phyloP scores from a whole-genome alignment of 306 rosid species.

The Comarum palustre region DNA sequence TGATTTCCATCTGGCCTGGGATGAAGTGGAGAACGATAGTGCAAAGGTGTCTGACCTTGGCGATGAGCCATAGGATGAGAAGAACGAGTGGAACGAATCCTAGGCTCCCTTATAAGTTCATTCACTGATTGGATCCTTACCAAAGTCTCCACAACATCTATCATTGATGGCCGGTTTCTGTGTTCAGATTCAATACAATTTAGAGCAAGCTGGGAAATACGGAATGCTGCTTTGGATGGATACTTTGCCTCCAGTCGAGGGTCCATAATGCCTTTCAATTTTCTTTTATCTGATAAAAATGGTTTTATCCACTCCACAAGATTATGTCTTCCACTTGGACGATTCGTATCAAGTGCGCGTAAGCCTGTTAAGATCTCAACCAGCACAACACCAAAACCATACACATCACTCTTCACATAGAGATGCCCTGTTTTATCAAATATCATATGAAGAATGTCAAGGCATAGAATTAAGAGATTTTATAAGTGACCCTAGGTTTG shows the following conservation, averaged over 20 bases:
- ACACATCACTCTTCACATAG: conserved; percentile 84
- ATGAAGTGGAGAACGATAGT: conserved; percentile 61
- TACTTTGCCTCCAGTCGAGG: conserved; percentile 54
- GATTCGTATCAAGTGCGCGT: conserved; percentile 67
- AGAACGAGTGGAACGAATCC: conserved; percentile 33
- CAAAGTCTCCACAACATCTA: conserved; percentile 63
- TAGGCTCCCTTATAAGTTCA: conserved; percentile 46
- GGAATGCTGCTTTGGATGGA: conserved; percentile 79
- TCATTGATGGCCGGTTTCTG: conserved; percentile 81
- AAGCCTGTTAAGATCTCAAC: conserved; percentile 74
- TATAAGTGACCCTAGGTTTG: neutral
- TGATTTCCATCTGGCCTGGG: conserved; percentile 25
- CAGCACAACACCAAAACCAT: conserved; percentile 90
- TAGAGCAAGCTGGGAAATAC: conserved; percentile 64
- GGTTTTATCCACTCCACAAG: conserved; percentile 85
- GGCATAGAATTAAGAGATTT: neutral
- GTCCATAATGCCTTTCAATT: conserved; percentile 73
- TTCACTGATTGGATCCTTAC: conserved; percentile 54
- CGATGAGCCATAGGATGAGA: conserved; percentile 34
- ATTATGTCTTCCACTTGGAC: conserved; percentile 62
- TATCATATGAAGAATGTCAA: conserved; percentile 3
- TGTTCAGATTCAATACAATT: conserved; percentile 77
- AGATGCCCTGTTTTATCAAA: conserved; percentile 61
- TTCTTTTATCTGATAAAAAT: conserved; percentile 56
- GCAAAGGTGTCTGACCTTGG: conserved; percentile 41